A percentile compares a stretch with the other conserved stretches of the same genome.
These are phyloP conservation scores for Blepharisma undulans DNA, from an alignment of 169 alveolate genomes.

Conservation along the genomic window DNA sequence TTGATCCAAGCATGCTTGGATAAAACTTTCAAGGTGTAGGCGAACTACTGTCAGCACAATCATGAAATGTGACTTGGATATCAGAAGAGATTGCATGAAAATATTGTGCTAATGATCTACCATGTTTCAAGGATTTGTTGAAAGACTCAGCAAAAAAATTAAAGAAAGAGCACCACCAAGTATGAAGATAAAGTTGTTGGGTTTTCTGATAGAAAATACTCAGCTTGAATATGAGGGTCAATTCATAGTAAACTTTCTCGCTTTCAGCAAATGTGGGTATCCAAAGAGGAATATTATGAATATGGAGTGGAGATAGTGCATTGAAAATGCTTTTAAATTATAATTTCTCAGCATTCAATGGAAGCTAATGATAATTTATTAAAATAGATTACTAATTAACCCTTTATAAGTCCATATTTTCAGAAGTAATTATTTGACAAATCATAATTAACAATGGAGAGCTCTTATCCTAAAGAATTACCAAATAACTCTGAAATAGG, in stretches of 20 bases:
- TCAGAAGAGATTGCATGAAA: conserved; percentile 75
- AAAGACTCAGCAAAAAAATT: conserved; percentile 82
- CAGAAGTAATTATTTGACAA: too few relatives aligned
- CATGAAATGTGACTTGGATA: conserved; percentile 81
- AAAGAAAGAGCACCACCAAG: conserved; percentile 78
- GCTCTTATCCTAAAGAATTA: too few relatives aligned
- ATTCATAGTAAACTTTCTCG: conserved; percentile 93
- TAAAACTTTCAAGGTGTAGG: conserved; percentile 73
- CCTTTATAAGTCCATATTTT: too few relatives aligned
- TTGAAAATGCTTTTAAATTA: conserved; percentile 95
- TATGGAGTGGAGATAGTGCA: conserved; percentile 97
- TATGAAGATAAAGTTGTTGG: conserved; percentile 97
- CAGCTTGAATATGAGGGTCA: conserved; percentile 99
- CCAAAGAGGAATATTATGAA: conserved; percentile 97
- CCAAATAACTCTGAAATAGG: too few relatives aligned
- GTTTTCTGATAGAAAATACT: conserved; percentile 97
- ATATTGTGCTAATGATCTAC: conserved; percentile 88
- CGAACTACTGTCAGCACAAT: conserved; percentile 74
- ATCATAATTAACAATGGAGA: too few relatives aligned
- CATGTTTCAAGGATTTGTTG: conserved; percentile 82
- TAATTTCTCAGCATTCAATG: too few relatives aligned
- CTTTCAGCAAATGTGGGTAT: conserved; percentile 99
- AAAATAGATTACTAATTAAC: too few relatives aligned
- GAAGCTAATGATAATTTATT: too few relatives aligned
- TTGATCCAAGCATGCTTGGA: conserved; percentile 80